phyloP scores from a whole-genome alignment of 2,329 filamentous ascomycete genomes.

The Simplicillium aogashimaense region DNA sequence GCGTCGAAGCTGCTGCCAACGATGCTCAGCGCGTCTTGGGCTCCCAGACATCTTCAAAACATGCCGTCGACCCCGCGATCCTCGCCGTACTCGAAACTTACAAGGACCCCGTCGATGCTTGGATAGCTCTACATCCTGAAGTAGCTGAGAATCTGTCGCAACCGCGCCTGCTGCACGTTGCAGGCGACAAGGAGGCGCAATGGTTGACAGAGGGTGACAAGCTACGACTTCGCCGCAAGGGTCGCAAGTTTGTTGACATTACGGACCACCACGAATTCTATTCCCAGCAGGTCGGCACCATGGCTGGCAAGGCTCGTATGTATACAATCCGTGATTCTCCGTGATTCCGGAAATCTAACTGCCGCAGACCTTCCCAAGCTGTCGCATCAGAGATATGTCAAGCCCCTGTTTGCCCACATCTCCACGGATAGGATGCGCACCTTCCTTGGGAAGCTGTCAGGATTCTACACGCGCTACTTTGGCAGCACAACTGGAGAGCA shows the following conservation, averaged over 20 bases:
- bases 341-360: background rate
- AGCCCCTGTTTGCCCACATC: conserved; percentile 45
- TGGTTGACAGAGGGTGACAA: conserved; percentile 70
- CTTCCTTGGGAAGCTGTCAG: conserved; percentile 52
- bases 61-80: conserved; percentile 13
- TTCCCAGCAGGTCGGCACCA: conserved; percentile 10
- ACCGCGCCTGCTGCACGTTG: conserved; percentile 51
- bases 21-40: too few relatives aligned
- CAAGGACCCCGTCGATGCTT: conserved; percentile 18
- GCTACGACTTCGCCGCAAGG: conserved; percentile 55
- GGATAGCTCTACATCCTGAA: conserved; percentile 15
- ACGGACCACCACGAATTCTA: conserved; percentile 49
- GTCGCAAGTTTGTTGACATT: conserved; percentile 64
- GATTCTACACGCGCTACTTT: conserved; percentile 53
- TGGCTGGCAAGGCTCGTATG: conserved; percentile 20
- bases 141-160: conserved; percentile 20
- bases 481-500: conserved; percentile 19
- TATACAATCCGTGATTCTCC: background rate
- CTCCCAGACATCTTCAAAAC: background rate
- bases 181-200: conserved; percentile 47
- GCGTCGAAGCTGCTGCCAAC: too few relatives aligned
- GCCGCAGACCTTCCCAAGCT: conserved; percentile 22
- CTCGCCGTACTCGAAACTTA: conserved; percentile 13
- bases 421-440: conserved; percentile 54
- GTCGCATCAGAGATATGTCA: conserved; percentile 42